Evolutionary conservation across 163 green algal genomes (phyloP), one percentile per base, ranked within the genome.

Genomic region (Picocystis sp.): DNA sequence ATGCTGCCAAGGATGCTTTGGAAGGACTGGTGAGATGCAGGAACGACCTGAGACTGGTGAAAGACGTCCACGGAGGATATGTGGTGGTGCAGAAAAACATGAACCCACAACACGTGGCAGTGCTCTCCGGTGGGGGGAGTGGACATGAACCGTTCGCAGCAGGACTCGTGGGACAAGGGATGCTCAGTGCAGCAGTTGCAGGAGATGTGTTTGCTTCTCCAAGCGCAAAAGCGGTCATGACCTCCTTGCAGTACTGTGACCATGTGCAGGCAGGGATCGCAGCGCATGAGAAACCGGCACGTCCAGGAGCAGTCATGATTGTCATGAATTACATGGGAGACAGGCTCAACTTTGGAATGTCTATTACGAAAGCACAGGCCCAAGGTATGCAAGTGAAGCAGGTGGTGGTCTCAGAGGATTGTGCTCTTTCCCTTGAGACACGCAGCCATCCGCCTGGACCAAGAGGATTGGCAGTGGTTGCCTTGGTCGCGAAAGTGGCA

Each of bases 191-290:
- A 1, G 87, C 85, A 3, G 84, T 93, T 24, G 78, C 65, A 43
- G 87, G 87, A 0, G 81, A 94, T 33, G 66, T 94, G 13, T 97
- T 94, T 70, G 83, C 86, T 11, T 84, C 72, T 3, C 87, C 87
- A 0, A 73, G 75, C 9, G 67, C 79, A 3, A 75, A 81, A 2
- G 78, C 85, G 0, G 74, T 95, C 21, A 71, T 89, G 22, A 74
- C 82, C 0, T 78, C 80, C 45, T 87, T 93, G 41, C 62, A 71
- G 11, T 38, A 38, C 29, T 38, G 47, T 11, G 24, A 54, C 10
- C 60, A 42, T 25, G 57, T 43, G 62, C 75, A 1, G 74, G 83
- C 2, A 74, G 64, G 1, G 78, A 73, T 0, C 42, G 60, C 12
- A 57, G 60, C 15, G 85, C 83, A 56, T 82, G 69, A 17, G 86